Conservation (phyloP, 345 rosid genomes). For the Populus pruinosa region DNA sequence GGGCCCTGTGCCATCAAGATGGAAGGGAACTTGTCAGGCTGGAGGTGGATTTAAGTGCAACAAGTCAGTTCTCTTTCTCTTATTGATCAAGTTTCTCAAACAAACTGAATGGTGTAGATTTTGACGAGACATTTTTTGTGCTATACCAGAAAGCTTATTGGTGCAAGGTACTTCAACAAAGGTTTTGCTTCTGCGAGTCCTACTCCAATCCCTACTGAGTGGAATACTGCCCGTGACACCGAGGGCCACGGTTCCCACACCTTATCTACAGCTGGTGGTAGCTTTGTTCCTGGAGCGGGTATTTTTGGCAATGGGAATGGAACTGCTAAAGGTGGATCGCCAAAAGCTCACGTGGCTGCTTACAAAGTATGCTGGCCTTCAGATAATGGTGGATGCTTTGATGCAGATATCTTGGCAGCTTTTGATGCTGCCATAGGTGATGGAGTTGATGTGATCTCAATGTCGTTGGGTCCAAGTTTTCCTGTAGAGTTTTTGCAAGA, state of each 20-base stretch:
- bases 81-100: neutral
- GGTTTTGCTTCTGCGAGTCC: neutral
- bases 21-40: conserved; percentile 21
- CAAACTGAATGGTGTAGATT: too few species aligned
- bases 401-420: conserved; percentile 6
- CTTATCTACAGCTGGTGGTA: conserved; percentile 1
- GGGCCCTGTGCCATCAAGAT: conserved; percentile 24
- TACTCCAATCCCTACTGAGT: neutral
- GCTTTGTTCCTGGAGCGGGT: neutral
- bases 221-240: conserved; percentile 4
- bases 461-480: neutral
- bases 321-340: neutral
- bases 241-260: conserved; percentile 13
- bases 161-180: conserved; percentile 22
- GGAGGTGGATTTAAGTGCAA: conserved; percentile 17
- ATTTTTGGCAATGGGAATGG: neutral
- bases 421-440: conserved; percentile 2
- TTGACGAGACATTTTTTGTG: neutral
- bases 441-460: conserved; percentile 10
- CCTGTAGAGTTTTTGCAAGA: neutral
- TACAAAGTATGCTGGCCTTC: conserved; percentile 14
- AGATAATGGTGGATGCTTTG: conserved; percentile 24
- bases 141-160: conserved; percentile 18
- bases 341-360: conserved; percentile 6
- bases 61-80: neutral